Base-by-base conservation (phyloP, 768 basidiomycete species). In the Leccinum boreale region DNA sequence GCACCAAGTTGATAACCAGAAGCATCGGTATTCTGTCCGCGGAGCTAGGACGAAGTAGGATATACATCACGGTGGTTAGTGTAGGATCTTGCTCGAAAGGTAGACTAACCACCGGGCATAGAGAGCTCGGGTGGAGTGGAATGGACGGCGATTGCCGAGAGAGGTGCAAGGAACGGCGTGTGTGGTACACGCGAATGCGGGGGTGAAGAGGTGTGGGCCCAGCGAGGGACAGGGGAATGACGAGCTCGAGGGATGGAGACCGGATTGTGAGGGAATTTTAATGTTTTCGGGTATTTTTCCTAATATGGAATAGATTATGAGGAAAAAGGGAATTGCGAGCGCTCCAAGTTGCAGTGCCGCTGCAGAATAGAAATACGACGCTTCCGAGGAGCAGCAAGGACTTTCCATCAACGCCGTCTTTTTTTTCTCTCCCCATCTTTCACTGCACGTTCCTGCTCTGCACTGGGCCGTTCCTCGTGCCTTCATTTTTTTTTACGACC, bases 401-500 rank as follows among this genome's bases (percentile, higher is more conserved):
- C 65, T 61, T 67, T 69, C 63, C 63, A 73, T 73, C 72, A 66
- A 67, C 73, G 58, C 70, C 67, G 68, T 67, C 67, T 67, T 63
- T 62, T 66, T 65, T 39, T 64, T 65, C 65, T 65, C 66, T 66
- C 62, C 57, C 56, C 60, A 50, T 59, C 65, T 56, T 55, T 55
- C 62, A 55, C 58, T 60, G 46, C 58, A 58, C 62, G 60, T 66
- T 63, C 67, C 60, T 59, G 66, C 66, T 68, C 62, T 55, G 21
- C 57, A 58, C 59, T 59, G 57, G 72, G 65, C 66, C 63, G 58
- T 67, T 61, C 35, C 50, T 57, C 62, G 60, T 64, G 62, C 71
- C 71, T 71, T 72, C 75, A 70, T 70, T 75, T 80, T 35, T 28
- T 33, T 23, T 85, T 81, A 84, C 84, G 83, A 84, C 81, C 77